Evolutionary conservation across 1,284 basidiomycete species (phyloP).

Genomic region (Ganoderma sp.): DNA sequence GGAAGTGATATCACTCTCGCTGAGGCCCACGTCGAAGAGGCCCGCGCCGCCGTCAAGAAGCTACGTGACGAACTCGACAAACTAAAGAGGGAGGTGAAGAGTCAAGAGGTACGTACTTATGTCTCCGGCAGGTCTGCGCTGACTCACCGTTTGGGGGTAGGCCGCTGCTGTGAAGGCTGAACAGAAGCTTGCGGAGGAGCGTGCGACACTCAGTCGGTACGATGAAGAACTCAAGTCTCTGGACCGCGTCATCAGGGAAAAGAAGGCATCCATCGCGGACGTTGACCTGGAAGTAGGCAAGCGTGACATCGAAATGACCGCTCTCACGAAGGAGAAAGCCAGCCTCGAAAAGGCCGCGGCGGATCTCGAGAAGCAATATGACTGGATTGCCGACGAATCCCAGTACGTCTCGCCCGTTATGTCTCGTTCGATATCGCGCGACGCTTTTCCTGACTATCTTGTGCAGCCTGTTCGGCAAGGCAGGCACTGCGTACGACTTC

Average conservation of each 20-base stretch:
- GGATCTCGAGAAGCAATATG: constrained; percentile 79
- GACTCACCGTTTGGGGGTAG: constrained; percentile 44
- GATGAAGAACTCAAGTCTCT: constrained; percentile 88
- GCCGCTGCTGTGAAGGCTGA: constrained; percentile 68
- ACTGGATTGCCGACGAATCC: constrained; percentile 90
- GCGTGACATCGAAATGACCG: constrained; percentile 58
- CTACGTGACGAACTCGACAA: constrained; percentile 70
- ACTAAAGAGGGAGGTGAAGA: constrained; percentile 58
- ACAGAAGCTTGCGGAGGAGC: constrained; percentile 79
- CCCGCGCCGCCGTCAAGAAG: constrained; percentile 61
- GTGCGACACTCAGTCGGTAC: constrained; percentile 85
- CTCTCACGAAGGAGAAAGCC: constrained; percentile 60
- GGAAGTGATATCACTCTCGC: constrained; percentile 77
- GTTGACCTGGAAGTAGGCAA: constrained; percentile 67
- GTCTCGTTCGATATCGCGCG: not conserved
- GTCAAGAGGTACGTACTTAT: constrained; percentile 55
- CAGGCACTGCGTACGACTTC: constrained; percentile 88
- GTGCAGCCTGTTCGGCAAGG: constrained; percentile 79
- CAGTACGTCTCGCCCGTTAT: constrained; percentile 58
- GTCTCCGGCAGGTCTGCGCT: not conserved
- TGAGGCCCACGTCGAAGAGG: constrained; percentile 65
- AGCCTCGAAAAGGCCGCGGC: constrained; percentile 51
- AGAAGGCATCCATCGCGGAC: constrained; percentile 78
- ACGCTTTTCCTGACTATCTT: not conserved
- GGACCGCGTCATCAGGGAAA: constrained; percentile 80